Base-by-base conservation (phyloP, 345 rosid genomes). In the Anastatica hierochuntica region DNA sequence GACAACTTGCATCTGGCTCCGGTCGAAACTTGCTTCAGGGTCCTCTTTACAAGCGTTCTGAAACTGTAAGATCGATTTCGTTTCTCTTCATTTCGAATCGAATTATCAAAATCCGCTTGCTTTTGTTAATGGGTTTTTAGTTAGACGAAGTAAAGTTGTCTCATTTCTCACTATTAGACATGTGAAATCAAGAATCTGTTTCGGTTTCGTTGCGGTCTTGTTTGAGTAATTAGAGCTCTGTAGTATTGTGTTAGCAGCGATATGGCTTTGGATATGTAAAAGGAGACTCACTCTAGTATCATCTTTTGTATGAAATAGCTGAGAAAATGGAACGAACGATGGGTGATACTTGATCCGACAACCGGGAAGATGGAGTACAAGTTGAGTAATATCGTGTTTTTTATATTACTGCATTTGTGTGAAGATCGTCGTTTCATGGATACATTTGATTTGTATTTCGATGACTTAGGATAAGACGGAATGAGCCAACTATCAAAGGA, bases 1-100 rank as follows among this genome's bases (percentile, higher is more conserved):
- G 99, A 61, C 95, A 94, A 66, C 53, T 94, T 40, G 92, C 97
- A 21, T 80, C 97, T 7, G 95, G 95, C 70, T 88, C 99, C 37
- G 92, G 95, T 41, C 68, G 95, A 49, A 83, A 75, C 50, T 73
- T 88, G 74, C 69, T 94, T 47, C 97, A 94, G 64, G 99, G 99
- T 37, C 99, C 99, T 2, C 95, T 94, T 61, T 89, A 77, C 56
- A 94, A 94, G 80, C 94, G 99, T 71, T 94, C 97, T 42, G 99
- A 94, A 76, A 94, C 99, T 30, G 98, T 85, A 69, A 23, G 66
- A 14, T 62, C 64, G 34, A 21, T 40, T 33, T n/a, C n/a, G n/a
- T n/a, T n/a, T n/a, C n/a, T n/a, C n/a, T n/a, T n/a, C n/a, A n/a
- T n/a, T n/a, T n/a, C n/a, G n/a, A n/a, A n/a, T n/a, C n/a, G n/a